Evolutionary conservation across 306 rosid species (phyloP).

Genomic region (Malus domestica): DNA sequence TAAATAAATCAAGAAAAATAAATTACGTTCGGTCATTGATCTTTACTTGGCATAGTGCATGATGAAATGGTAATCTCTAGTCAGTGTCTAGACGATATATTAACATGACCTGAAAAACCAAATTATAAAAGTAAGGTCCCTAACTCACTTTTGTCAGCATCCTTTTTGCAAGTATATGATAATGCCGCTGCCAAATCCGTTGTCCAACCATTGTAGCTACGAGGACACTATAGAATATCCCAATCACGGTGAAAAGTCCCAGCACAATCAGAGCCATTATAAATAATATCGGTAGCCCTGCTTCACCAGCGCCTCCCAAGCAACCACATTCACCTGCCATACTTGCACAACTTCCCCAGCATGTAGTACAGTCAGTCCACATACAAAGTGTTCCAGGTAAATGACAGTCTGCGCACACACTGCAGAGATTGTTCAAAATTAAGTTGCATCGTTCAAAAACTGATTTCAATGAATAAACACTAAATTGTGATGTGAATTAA

Average conservation of each 20-base stretch:
- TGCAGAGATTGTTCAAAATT: conserved; percentile 28
- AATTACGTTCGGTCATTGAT: not conserved
- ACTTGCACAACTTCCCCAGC: conserved; percentile 97
- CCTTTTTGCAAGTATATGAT: conserved; percentile 96
- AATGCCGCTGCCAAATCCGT: conserved; percentile 97
- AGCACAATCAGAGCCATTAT: conserved; percentile 82
- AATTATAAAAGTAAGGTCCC: conserved; percentile 9
- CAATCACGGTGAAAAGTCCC: conserved; percentile 89
- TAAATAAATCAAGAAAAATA: not conserved
- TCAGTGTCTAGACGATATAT: conserved; percentile 4
- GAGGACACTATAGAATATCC: conserved; percentile 94
- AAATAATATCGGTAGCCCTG: conserved; percentile 79
- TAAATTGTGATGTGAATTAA: not conserved
- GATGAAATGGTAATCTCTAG: not conserved
- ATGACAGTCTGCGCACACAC: conserved; percentile 97
- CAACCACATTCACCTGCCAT: conserved; percentile 96
- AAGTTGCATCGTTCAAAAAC: conserved; percentile 3
- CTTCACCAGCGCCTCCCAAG: conserved; percentile 99
- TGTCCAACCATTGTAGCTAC: conserved; percentile 99
- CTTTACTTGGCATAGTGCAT: conserved; percentile 6
- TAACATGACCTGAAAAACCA: not conserved
- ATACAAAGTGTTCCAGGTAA: conserved; percentile 96
- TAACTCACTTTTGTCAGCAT: conserved; percentile 84
- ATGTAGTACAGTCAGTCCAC: conserved; percentile 98
- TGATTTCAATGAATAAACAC: not conserved